Evolutionary conservation across 768 basidiomycete species (phyloP).

Genomic region (Lentinula lateritia): DNA sequence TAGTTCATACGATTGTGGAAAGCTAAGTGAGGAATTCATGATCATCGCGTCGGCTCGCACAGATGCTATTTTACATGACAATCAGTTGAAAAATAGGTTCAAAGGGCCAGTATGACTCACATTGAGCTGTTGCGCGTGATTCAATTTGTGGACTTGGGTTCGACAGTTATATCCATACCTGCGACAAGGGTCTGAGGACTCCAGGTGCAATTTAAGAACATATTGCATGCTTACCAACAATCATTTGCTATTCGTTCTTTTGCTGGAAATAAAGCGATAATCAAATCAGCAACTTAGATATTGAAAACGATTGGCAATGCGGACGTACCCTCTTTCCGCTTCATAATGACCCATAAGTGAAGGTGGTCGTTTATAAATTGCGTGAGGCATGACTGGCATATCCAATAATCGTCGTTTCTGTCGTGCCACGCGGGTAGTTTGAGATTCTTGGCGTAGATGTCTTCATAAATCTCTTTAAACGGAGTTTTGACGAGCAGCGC

Average conservation of each 20-base stretch:
- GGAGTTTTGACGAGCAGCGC: not conserved
- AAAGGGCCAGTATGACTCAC: conserved; percentile 12
- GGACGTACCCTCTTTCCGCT: conserved; percentile 7
- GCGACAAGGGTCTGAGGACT: not conserved
- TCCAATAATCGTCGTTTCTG: conserved; percentile 8
- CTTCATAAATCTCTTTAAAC: conserved; percentile 2
- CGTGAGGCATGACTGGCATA: conserved; percentile 10
- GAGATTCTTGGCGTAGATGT: conserved; percentile 3
- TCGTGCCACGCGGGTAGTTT: conserved; percentile 2
- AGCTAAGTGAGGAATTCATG: not conserved
- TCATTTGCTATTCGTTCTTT: conserved; percentile 16
- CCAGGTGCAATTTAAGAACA: not conserved
- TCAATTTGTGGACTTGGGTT: conserved; percentile 21
- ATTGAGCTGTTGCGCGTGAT: conserved; percentile 23
- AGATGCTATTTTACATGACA: conserved; percentile 10
- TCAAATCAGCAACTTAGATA: not conserved
- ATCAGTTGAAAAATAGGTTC: too few relatives aligned
- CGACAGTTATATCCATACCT: conserved; percentile 31
- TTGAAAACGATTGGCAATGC: not conserved
- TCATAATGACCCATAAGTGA: conserved; percentile 11
- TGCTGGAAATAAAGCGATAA: conserved; percentile 5
- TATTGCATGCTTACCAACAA: conserved; percentile 22
- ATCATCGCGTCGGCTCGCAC: conserved; percentile 13
- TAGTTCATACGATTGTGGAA: too few relatives aligned
- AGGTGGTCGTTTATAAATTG: conserved; percentile 9